These are phyloP conservation scores for Aspergillus eucalypticola DNA, from an alignment of 2,329 filamentous ascomycete genomes.

Conservation along the genomic window DNA sequence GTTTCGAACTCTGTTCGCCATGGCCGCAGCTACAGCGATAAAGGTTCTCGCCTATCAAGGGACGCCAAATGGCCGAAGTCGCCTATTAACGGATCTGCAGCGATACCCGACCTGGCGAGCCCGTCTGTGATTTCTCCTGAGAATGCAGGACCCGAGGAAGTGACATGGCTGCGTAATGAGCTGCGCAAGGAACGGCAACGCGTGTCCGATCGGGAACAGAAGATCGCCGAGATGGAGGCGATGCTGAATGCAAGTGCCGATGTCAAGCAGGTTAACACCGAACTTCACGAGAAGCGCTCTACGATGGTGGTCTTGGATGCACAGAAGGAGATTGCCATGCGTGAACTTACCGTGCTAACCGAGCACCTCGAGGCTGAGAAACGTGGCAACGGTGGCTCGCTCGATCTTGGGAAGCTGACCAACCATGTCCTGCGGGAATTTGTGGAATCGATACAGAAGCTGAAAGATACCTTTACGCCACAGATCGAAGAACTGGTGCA, in stretches of 20 bases:
- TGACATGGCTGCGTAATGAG: conserved; percentile 67
- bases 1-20: conserved; percentile 94
- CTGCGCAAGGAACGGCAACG: conserved; percentile 80
- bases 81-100: conserved; percentile 55
- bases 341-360: conserved; percentile 84
- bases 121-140: conserved; percentile 64
- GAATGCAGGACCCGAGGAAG: conserved; percentile 55
- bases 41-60: conserved; percentile 56
- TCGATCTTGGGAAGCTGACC: conserved; percentile 73
- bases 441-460: conserved; percentile 60
- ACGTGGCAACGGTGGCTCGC: conserved; percentile 72
- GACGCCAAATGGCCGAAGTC: conserved; percentile 72
- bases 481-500: conserved; percentile 88
- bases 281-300: conserved; percentile 87
- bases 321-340: conserved; percentile 92
- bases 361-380: conserved; percentile 87
- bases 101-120: conserved; percentile 67
- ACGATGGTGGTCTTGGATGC: conserved; percentile 93
- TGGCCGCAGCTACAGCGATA: conserved; percentile 80
- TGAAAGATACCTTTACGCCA: conserved; percentile 76
- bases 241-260: conserved; percentile 60
- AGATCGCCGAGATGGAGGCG: conserved; percentile 74
- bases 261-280: conserved; percentile 78
- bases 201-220: conserved; percentile 81
- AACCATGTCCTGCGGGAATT: conserved; percentile 64